These are phyloP conservation scores for Begonia loranthoides DNA, from an alignment of 306 rosid species.

Conservation along the genomic window DNA sequence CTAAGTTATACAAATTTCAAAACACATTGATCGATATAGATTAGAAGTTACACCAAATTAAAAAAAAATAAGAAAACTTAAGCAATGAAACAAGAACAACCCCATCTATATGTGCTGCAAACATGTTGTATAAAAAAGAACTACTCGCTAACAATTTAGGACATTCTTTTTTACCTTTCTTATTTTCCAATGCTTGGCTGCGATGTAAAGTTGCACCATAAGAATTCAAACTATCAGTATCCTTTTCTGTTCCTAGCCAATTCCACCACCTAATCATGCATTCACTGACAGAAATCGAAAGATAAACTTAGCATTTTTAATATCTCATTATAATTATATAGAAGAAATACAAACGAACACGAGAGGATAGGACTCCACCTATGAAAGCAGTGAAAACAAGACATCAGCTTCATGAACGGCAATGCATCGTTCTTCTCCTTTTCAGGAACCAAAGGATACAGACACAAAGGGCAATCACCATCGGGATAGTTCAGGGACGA, in stretches of 20 bases:
- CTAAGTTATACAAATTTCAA: too few species aligned
- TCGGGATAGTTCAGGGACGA: conserved; percentile 82
- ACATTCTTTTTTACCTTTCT: conserved; percentile 13
- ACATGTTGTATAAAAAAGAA: too few species aligned
- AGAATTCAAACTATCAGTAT: conserved; percentile 20
- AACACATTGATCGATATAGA: too few species aligned
- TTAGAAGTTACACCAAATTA: too few species aligned
- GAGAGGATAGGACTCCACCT: conserved; percentile 21
- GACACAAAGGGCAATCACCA: conserved; percentile 80
- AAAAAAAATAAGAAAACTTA: too few species aligned
- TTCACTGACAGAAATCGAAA: conserved; percentile 42
- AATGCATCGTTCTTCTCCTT: conserved; percentile 28
- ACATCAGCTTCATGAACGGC: conserved; percentile 83
- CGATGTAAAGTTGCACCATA: conserved; percentile 6
- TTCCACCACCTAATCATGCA: conserved; percentile 77
- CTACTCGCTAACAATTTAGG: background rate
- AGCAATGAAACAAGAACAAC: too few species aligned
- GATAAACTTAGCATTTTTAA: too few species aligned
- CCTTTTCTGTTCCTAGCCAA: conserved; percentile 42
- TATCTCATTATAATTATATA: too few species aligned
- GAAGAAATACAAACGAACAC: too few species aligned
- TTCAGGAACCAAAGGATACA: conserved; percentile 47
- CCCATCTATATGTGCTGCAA: too few species aligned
- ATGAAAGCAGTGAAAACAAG: conserved; percentile 88
- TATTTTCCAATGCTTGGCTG: conserved; percentile 13